phyloP scores from a whole-genome alignment of 2,329 filamentous ascomycete species.

The Ambrosiella xylebori region DNA sequence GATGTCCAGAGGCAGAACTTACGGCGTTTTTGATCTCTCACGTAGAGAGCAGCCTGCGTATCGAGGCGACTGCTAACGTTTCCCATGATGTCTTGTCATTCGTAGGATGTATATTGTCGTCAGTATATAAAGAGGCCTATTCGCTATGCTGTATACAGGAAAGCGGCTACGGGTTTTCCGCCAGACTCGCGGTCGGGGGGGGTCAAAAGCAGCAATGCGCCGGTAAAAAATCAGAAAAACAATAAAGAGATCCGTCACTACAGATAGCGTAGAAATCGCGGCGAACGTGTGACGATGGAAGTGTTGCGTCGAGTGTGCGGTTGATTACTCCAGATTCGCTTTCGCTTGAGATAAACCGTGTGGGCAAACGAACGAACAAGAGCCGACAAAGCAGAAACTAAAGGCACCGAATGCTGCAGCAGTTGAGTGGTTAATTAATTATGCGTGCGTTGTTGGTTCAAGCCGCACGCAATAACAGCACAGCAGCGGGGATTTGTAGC shows the following conservation, averaged over 20 bases:
- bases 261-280: background rate
- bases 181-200: background rate
- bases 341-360: too few species aligned
- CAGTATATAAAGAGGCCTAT: background rate
- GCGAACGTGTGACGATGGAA: background rate
- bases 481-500: background rate
- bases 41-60: constrained; percentile 61
- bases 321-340: background rate
- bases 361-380: background rate
- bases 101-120: constrained; percentile 1
- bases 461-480: background rate
- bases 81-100: constrained; percentile 50
- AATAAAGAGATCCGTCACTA: background rate
- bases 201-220: background rate
- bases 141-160: background rate
- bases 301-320: background rate
- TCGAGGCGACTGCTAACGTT: constrained; percentile 79
- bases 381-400: background rate
- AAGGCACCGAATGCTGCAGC: too few species aligned
- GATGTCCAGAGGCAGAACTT: constrained; percentile 20
- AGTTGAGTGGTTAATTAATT: background rate
- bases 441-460: background rate
- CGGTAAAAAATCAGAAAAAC: background rate
- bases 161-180: background rate
- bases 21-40: constrained; percentile 89